phyloP scores from a whole-genome alignment of 805 yeast genomes.

The Priceomyces medius region DNA sequence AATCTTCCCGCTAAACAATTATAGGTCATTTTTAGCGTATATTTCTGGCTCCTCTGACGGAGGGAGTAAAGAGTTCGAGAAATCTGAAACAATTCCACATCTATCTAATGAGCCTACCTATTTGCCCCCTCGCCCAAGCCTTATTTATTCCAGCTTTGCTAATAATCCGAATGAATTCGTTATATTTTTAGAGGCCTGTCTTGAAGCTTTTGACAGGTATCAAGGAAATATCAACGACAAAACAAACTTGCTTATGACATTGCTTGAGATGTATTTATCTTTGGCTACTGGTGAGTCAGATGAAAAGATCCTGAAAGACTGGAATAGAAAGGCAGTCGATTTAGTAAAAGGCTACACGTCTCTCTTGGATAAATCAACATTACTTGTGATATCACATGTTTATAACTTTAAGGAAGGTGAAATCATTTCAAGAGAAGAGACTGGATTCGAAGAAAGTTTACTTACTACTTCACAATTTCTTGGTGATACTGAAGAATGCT shows the following conservation, averaged over 20 bases:
- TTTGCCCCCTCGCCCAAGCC: constrained; percentile 86
- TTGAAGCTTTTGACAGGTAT: constrained; percentile 71
- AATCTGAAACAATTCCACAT: constrained; percentile 5
- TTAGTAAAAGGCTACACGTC: constrained; percentile 49
- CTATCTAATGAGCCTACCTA: constrained; percentile 58
- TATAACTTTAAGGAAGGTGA: constrained; percentile 55
- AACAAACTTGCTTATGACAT: constrained; percentile 69
- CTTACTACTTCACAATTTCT: constrained; percentile 65
- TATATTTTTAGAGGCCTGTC: constrained; percentile 86
- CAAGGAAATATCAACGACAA: constrained; percentile 72
- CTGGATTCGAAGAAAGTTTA: constrained; percentile 55
- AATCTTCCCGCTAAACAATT: constrained; percentile 26
- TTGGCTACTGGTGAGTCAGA: constrained; percentile 42
- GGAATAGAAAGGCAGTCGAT: constrained; percentile 65
- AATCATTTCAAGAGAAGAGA: constrained; percentile 34
- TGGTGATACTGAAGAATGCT: constrained; percentile 56
- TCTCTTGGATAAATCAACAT: constrained; percentile 53
- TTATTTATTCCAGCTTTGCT: constrained; percentile 85
- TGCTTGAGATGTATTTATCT: constrained; percentile 77
- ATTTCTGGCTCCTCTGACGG: constrained; percentile 19
- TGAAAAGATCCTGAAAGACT: constrained; percentile 37
- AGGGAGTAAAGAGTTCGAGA: constrained; percentile 12
- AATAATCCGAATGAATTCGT: constrained; percentile 86
- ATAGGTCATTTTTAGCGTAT: constrained; percentile 31
- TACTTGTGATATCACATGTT: constrained; percentile 57